Base-by-base conservation (phyloP, 805 yeast species). In the Kodamaea sagamina region DNA sequence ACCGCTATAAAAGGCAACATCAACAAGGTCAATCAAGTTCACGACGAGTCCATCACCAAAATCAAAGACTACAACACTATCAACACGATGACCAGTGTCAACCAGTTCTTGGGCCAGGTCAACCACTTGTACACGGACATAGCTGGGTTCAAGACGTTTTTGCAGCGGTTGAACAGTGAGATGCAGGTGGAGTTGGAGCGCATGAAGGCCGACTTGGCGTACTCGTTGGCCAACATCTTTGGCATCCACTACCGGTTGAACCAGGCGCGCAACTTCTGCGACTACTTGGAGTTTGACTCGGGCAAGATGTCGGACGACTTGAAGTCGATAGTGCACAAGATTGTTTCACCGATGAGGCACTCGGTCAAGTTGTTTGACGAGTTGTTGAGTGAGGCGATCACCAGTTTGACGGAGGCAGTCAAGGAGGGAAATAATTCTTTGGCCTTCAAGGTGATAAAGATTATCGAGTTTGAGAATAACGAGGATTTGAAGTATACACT, bases 381-480 rank as follows among this genome's bases (percentile, higher is more conserved):
- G 1, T 56, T 93, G 11, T 60, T 89, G 43, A 74, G 70, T 37
- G 82, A 83, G 39, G 72, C 87, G n/a, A 80, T 86, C 10, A 79
- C 77, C 36, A 81, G 79, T 40, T 54, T 89, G 27, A 79, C 89
- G 7, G 97, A 89, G 60, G 75, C 85, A 13, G 73, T 86, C 4
- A 82, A 86, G 42, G 81, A 77, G 13, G 85, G 80, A 0, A 88
- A 90, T 57, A 63, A 66, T 24, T 79, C 84, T 24, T 68, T 89
- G 49, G 81, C 87, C 1, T 81, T 82, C 27, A 79, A 90, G 41
- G 60, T 86, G 36, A 81, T 89, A 32, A 86, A 88, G 50, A 78
- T 93, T 12, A 72, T 93, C 32, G 95, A 89, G 49, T 74, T 69
- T 49, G 99, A 93, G 62, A 87, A 85, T 50, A 71, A 76, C 21